Evolutionary conservation across 2,329 filamentous ascomycete genomes (phyloP).

Genomic region (Penicillium janthinellum): DNA sequence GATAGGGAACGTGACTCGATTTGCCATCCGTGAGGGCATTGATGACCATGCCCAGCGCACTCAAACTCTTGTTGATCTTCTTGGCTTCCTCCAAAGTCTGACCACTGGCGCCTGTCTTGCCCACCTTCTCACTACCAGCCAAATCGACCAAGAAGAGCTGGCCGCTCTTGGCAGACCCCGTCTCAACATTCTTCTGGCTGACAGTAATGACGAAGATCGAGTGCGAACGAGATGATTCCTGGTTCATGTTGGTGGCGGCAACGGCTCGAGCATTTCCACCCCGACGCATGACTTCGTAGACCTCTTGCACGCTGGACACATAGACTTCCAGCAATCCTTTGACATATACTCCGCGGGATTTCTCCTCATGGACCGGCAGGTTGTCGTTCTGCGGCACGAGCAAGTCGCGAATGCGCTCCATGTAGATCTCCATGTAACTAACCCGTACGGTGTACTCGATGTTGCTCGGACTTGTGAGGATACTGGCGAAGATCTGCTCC

Average conservation of each 20-base stretch:
- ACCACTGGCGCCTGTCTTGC: constrained; percentile 95
- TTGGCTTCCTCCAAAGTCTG: constrained; percentile 98
- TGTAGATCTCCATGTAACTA: constrained; percentile 99
- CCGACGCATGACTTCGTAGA: constrained; percentile 94
- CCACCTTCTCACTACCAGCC: constrained; percentile 97
- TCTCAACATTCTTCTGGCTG: constrained; percentile 96
- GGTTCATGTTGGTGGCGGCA: constrained; percentile 98
- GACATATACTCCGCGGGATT: constrained; percentile 93
- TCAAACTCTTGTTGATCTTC: constrained; percentile 99
- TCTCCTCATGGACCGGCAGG: constrained; percentile 95
- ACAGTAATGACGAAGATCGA: constrained; percentile 98
- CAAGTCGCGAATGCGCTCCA: constrained; percentile 96
- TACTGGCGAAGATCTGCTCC: constrained; percentile 95
- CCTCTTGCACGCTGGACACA: constrained; percentile 90
- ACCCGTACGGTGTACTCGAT: constrained; percentile 99
- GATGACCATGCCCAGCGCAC: constrained; percentile 98
- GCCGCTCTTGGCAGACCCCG: constrained; percentile 91
- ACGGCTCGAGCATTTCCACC: constrained; percentile 89
- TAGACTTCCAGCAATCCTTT: constrained; percentile 95
- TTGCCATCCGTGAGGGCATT: constrained; percentile 95
- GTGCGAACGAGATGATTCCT: constrained; percentile 95
- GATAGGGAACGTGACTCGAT: constrained; percentile 93
- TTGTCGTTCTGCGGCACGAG: constrained; percentile 93
- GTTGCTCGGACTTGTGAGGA: constrained; percentile 84
- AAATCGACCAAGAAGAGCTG: constrained; percentile 97